These are phyloP conservation scores for Mucor plumbeus DNA, from an alignment of 371 early-diverging fungal genomes.

Conservation along the genomic window DNA sequence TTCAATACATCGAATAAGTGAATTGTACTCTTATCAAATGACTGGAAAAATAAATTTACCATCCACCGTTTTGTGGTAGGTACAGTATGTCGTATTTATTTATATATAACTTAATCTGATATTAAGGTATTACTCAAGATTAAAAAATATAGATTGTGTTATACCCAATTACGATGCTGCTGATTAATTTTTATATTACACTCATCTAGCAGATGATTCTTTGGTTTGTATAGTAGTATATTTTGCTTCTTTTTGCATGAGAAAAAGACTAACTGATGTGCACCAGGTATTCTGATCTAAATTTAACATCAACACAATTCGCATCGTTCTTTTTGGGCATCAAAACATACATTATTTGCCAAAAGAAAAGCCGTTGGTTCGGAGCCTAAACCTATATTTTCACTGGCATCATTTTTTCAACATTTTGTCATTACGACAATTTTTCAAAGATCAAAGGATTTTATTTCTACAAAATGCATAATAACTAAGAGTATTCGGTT, in stretches of 20 bases:
- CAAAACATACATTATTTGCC: no score
- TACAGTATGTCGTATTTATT: background rate
- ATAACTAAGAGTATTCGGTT: no score
- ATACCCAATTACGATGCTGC: background rate
- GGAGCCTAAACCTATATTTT: no score
- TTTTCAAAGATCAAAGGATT: no score
- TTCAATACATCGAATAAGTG: background rate
- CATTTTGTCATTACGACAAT: no score
- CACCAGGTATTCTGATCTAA: no score
- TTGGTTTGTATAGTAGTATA: background rate
- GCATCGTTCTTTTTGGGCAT: background rate
- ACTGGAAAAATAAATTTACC: background rate
- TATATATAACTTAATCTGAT: conserved; percentile 1
- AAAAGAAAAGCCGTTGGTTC: no score
- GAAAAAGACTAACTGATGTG: background rate
- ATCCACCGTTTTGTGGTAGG: background rate
- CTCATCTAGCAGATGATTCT: background rate
- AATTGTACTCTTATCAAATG: background rate
- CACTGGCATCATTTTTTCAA: no score
- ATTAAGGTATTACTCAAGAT: background rate
- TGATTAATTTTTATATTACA: background rate
- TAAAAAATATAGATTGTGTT: background rate
- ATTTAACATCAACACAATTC: background rate
- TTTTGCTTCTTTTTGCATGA: background rate
- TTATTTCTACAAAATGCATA: no score